Evolutionary conservation across 768 basidiomycete genomes (phyloP).

Genomic region (Mycena pura): DNA sequence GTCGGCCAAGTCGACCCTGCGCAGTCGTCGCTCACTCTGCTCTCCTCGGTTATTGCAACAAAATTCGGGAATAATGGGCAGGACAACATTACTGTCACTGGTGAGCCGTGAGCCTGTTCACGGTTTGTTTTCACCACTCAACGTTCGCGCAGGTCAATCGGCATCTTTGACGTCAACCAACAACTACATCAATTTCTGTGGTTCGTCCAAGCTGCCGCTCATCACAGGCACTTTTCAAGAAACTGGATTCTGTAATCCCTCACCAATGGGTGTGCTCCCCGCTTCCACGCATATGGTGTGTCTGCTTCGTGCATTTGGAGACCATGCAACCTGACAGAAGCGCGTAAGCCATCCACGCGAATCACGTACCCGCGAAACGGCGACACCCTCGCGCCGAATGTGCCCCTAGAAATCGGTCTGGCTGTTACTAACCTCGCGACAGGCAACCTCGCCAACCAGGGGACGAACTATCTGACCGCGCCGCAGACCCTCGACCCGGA

Average conservation of each 20-base stretch:
- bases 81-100: slow-evolving; percentile 22
- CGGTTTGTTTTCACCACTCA: background rate
- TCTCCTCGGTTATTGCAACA: slow-evolving; percentile 37
- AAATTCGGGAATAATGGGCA: slow-evolving; percentile 47
- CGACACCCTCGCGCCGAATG: slow-evolving; percentile 36
- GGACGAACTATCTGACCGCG: slow-evolving; percentile 50
- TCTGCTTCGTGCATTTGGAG: background rate
- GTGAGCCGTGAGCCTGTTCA: background rate
- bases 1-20: background rate
- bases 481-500: slow-evolving; percentile 51
- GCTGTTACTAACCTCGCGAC: slow-evolving; percentile 34
- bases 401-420: slow-evolving; percentile 43
- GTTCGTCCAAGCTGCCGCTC: slow-evolving; percentile 47
- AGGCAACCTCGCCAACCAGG: slow-evolving; percentile 50
- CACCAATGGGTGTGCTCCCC: slow-evolving; percentile 29
- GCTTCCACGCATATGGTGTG: slow-evolving; percentile 13
- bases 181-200: slow-evolving; percentile 66
- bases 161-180: slow-evolving; percentile 55
- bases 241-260: slow-evolving; percentile 23
- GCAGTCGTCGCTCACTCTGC: slow-evolving; percentile 32
- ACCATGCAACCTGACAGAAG: background rate
- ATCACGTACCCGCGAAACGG: slow-evolving; percentile 42
- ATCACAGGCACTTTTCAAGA: slow-evolving; percentile 48
- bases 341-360: slow-evolving; percentile 38
- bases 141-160: slow-evolving; percentile 43